These are phyloP conservation scores for Scalesia atractyloides DNA, from an alignment of 129 eudicot species.

Conservation along the genomic window DNA sequence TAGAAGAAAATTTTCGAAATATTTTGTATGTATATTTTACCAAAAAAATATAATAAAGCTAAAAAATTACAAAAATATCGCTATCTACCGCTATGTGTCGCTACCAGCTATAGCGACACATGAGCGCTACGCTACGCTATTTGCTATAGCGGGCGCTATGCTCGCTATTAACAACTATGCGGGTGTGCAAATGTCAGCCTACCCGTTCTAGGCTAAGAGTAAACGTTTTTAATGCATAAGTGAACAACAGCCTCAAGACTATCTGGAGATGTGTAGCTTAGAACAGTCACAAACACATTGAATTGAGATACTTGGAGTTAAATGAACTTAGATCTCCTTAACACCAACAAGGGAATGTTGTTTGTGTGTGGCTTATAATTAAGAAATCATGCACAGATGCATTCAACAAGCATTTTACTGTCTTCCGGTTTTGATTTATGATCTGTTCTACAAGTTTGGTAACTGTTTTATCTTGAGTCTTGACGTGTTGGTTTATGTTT, in stretches of 20 bases:
- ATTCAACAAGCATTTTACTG: conserved; percentile 1
- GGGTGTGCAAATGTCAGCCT: too few relatives aligned
- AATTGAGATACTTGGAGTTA: too few relatives aligned
- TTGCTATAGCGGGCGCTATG: too few relatives aligned
- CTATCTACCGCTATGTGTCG: too few relatives aligned
- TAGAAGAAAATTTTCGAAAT: too few relatives aligned
- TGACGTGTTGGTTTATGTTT: neutral
- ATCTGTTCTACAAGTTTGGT: conserved; percentile 10
- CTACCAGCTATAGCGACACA: too few relatives aligned
- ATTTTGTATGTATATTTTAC: too few relatives aligned
- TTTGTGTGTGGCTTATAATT: neutral
- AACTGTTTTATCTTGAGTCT: neutral
- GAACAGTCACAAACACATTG: neutral
- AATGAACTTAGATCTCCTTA: neutral
- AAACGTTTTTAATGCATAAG: neutral
- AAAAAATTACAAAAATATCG: too few relatives aligned
- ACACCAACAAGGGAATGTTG: neutral
- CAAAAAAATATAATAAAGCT: too few relatives aligned
- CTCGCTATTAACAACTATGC: too few relatives aligned
- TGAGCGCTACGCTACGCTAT: too few relatives aligned
- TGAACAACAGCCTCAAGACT: neutral
- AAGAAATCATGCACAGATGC: neutral
- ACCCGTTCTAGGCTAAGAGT: neutral
- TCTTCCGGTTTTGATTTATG: neutral
- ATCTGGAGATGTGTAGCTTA: neutral